Evolutionary conservation across 2,329 filamentous ascomycete genomes (phyloP), one percentile per base, ranked within the genome.

Genomic region (Penicillium sp.): DNA sequence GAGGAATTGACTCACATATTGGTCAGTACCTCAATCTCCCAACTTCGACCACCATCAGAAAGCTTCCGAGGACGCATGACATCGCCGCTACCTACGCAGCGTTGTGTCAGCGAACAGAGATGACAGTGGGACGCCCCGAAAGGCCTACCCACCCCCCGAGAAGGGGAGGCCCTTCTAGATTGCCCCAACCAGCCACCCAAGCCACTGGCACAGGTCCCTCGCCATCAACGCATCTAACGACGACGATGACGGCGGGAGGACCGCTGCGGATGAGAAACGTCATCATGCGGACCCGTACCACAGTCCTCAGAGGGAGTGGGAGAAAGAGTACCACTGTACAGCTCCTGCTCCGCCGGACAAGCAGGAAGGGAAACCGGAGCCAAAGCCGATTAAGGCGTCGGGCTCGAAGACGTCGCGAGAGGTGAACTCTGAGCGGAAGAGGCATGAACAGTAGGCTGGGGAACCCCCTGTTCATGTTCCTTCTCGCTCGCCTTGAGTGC

Each of bases 11-110:
- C 41, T 44, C 22, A 22, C 44, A 22, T 31, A 34, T 41, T 40
- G 44, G 44, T 12, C 44, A 41, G 44, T 46, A 46, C 30, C 36
- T 46, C 44, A 41, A 41, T 41, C 36, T 34, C 36, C 44, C 18
- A 33, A 31, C 36, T 25, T 25, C 44, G 33, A 41, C 19, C 25
- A 39, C 38, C 44, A 22, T n/a, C 16, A 10, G 18, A 34, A 42
- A 34, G 45, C 39, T 47, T 42, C 30, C 10, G 30, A 42, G 22
- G 25, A 45, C 33, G 27, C 34, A 14, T 13, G 25, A 39, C 9
- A 16, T 13, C 14, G 25, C 33, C 25, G 22, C 30, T 19, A 35
- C 36, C 30, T 19, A 35, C 4, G 13, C 45, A 41, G 38, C 30
- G 7, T 42, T 44, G 16, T 41, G 35, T 10, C 13, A 30, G 22